Evolutionary conservation across 148 eudicot genomes (phyloP).

Genomic region (Simmondsia chinensis): DNA sequence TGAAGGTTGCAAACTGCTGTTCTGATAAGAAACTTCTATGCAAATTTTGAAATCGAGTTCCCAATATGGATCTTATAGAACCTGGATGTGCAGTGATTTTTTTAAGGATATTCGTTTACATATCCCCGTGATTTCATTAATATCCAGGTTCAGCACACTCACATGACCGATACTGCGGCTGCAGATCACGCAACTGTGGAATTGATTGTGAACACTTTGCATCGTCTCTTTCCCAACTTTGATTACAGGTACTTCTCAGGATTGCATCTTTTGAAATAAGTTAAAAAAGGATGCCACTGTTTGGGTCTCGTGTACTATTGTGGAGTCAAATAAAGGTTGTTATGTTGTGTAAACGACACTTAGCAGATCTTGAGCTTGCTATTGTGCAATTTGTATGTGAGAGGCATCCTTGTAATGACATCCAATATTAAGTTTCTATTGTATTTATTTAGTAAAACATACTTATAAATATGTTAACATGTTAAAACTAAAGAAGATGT

Average conservation of each 20-base stretch:
- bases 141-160: slow-evolving; percentile 90
- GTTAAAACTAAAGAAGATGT: too few relatives aligned
- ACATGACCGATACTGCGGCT: slow-evolving; percentile 99
- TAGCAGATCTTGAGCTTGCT: too few relatives aligned
- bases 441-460: too few relatives aligned
- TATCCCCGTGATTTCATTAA: slow-evolving; percentile 7
- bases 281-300: too few relatives aligned
- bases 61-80: slow-evolving; percentile 2
- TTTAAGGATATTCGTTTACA: slow-evolving; percentile 1
- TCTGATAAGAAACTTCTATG: background rate
- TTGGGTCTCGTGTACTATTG: too few relatives aligned
- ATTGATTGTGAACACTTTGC: slow-evolving; percentile 72
- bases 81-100: background rate
- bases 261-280: too few relatives aligned
- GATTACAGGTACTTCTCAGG: slow-evolving; percentile 88
- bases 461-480: too few relatives aligned
- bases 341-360: too few relatives aligned
- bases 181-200: slow-evolving; percentile 96
- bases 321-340: too few relatives aligned
- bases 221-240: slow-evolving; percentile 70
- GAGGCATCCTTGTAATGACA: too few relatives aligned
- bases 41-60: background rate
- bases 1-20: slow-evolving; percentile 55
- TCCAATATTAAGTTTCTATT: too few relatives aligned
- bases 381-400: too few relatives aligned